Conservation (phyloP, 2,329 filamentous ascomycete genomes). For the Diaporthe vaccinii region DNA sequence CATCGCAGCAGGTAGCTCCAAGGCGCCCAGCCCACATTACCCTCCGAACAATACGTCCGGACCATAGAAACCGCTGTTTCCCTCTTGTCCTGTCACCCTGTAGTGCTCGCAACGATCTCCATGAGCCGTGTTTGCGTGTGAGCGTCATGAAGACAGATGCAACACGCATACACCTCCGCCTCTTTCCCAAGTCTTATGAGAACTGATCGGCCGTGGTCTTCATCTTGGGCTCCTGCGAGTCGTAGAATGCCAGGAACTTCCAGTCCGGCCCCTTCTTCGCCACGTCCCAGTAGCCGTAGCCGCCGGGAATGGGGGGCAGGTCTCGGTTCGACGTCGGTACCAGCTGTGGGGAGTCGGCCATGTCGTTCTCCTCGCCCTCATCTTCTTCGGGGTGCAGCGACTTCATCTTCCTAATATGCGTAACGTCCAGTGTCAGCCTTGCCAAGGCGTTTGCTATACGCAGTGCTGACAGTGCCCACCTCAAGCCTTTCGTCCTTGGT, state of each 20-base stretch:
- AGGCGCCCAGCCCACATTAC: slow-evolving; percentile 10
- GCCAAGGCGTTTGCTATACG: slow-evolving; percentile 40
- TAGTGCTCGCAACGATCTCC: neutral
- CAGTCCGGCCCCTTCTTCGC: slow-evolving; percentile 41
- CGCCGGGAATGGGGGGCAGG: slow-evolving; percentile 38
- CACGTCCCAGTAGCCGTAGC: slow-evolving; percentile 42
- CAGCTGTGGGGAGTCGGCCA: slow-evolving; percentile 34
- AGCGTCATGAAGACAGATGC: neutral
- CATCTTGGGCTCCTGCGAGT: slow-evolving; percentile 41
- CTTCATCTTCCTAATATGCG: slow-evolving; percentile 42
- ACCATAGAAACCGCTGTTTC: neutral
- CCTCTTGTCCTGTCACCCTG: neutral
- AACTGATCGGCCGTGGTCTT: slow-evolving; percentile 38
- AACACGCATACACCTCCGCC: neutral
- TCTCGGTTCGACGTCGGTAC: slow-evolving; percentile 18
- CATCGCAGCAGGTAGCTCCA: slow-evolving; percentile 6
- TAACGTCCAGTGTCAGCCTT: slow-evolving; percentile 42
- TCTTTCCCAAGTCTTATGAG: neutral
- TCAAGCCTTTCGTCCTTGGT: slow-evolving; percentile 36
- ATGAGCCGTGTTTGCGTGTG: neutral
- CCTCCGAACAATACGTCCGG: slow-evolving; percentile 1
- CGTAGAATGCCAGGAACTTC: slow-evolving; percentile 41
- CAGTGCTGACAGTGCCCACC: slow-evolving; percentile 40
- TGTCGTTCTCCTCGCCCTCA: slow-evolving; percentile 36
- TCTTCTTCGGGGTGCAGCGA: slow-evolving; percentile 36